A percentile compares a stretch with the other conserved stretches of the same genome.
Evolutionary conservation across 2,329 filamentous ascomycete genomes (phyloP).

Genomic region (Cryphonectria nitschkei): DNA sequence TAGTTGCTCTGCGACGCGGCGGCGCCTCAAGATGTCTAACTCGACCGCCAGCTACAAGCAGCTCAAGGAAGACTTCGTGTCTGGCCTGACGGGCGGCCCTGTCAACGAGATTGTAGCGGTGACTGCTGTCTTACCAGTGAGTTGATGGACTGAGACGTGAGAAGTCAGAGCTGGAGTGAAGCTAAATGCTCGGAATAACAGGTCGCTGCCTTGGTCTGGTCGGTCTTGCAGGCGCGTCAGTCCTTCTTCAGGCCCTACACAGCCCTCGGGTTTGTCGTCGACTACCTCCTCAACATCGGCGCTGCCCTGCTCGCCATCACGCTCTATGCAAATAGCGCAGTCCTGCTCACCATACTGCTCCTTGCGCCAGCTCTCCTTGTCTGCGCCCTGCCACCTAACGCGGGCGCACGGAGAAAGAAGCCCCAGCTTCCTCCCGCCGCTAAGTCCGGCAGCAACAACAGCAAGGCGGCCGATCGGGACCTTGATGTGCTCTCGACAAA

Average conservation of each 20-base stretch:
- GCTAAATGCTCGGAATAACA: slow-evolving; percentile 50
- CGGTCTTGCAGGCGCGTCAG: slow-evolving; percentile 80
- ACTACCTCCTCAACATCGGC: slow-evolving; percentile 86
- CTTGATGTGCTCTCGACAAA: slow-evolving; percentile 72
- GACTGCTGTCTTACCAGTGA: slow-evolving; percentile 82
- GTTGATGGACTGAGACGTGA: slow-evolving; percentile 38
- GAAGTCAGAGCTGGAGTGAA: slow-evolving; percentile 6
- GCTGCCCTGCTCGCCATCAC: slow-evolving; percentile 85
- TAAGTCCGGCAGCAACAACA: slow-evolving; percentile 26
- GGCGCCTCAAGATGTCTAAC: slow-evolving; percentile 35
- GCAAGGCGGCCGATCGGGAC: slow-evolving; percentile 18
- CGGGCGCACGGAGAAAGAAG: slow-evolving; percentile 51
- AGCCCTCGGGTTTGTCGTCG: slow-evolving; percentile 68
- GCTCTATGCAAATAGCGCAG: slow-evolving; percentile 75
- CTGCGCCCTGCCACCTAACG: slow-evolving; percentile 53
- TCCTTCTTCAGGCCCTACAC: slow-evolving; percentile 82
- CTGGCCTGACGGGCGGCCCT: slow-evolving; percentile 81
- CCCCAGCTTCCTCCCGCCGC: slow-evolving; percentile 51
- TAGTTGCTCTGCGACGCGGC: slow-evolving; percentile 18
- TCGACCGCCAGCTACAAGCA: slow-evolving; percentile 74
- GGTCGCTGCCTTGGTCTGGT: slow-evolving; percentile 86
- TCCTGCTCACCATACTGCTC: slow-evolving; percentile 76
- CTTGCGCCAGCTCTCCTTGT: slow-evolving; percentile 71
- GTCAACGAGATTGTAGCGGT: slow-evolving; percentile 87
- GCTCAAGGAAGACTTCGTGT: slow-evolving; percentile 94